These are phyloP conservation scores for Talaromyces borbonicus DNA, from an alignment of 495 filamentous ascomycete species.

Conservation along the genomic window DNA sequence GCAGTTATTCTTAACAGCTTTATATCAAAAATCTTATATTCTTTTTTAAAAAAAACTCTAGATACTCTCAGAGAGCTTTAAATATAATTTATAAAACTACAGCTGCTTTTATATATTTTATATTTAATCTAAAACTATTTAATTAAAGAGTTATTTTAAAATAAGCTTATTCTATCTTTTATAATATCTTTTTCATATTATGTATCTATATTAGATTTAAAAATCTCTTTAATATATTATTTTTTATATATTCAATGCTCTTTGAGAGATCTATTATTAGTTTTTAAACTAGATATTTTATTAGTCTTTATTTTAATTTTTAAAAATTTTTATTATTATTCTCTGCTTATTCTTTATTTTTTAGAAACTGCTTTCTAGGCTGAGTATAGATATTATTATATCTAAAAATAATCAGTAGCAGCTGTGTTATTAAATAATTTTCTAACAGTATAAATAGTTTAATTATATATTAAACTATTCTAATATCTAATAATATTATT, in stretches of 20 bases:
- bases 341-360: background rate
- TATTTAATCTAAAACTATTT: conserved; percentile 6
- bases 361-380: background rate
- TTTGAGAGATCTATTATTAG: background rate
- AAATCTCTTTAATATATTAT: conserved; percentile 1
- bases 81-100: conserved; percentile 7
- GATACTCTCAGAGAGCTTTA: conserved; percentile 7
- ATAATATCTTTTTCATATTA: conserved; percentile 2
- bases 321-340: conserved; percentile 1
- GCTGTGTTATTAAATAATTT: background rate
- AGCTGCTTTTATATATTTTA: conserved; percentile 7
- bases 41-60: conserved; percentile 5
- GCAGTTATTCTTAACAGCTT: conserved; percentile 1
- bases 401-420: background rate
- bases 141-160: background rate
- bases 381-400: conserved; percentile 1
- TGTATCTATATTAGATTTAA: background rate
- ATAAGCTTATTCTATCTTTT: background rate
- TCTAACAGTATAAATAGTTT: conserved; percentile 3
- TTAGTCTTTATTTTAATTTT: background rate
- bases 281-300: background rate
- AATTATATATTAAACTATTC: background rate
- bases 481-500: conserved; percentile 3
- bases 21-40: conserved; percentile 7
- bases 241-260: conserved; percentile 1